These are phyloP conservation scores for Grigorovia transvaalensis DNA, from an alignment of 805 yeast genomes.

Conservation along the genomic window DNA sequence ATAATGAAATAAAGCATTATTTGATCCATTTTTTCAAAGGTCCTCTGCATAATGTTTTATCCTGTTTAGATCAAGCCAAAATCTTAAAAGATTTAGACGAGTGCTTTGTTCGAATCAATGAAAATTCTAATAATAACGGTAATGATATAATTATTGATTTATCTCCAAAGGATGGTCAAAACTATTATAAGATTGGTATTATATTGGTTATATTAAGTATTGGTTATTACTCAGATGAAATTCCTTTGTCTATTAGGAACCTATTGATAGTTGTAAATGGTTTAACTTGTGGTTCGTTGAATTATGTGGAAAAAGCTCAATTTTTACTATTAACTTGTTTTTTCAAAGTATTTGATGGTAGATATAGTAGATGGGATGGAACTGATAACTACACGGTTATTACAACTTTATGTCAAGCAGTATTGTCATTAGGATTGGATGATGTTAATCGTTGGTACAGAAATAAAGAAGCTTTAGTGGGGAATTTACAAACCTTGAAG, in stretches of 20 bases:
- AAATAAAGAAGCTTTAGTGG: constrained; percentile 5
- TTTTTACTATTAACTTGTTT: constrained; percentile 18
- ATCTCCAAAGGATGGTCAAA: constrained; percentile 9
- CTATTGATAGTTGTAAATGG: constrained; percentile 16
- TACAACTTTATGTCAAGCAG: constrained; percentile 13
- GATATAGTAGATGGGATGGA: constrained; percentile 15
- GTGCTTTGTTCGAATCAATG: constrained; percentile 4
- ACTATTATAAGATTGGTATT: constrained; percentile 18
- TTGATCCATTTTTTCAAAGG: constrained; percentile 10
- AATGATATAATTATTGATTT: constrained; percentile 2
- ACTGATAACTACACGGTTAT: constrained; percentile 16
- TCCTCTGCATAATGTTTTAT: constrained; percentile 11
- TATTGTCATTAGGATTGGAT: constrained; percentile 18
- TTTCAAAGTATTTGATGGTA: constrained; percentile 7
- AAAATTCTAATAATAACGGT: not conserved
- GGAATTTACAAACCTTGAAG: constrained; percentile 1
- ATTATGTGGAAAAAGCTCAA: constrained; percentile 23
- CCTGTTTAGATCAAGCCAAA: constrained; percentile 12
- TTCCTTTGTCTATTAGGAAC: constrained; percentile 12
- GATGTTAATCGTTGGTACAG: constrained; percentile 15
- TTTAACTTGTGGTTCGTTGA: constrained; percentile 13
- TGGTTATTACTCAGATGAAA: constrained; percentile 6
- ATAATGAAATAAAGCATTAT: constrained; percentile 6
- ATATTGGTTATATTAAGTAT: constrained; percentile 13
- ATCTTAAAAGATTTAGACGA: constrained; percentile 9